Evolutionary conservation across 495 filamentous ascomycete genomes (phyloP), one percentile per base, ranked within the genome.

Genomic region (Podospora sp.): DNA sequence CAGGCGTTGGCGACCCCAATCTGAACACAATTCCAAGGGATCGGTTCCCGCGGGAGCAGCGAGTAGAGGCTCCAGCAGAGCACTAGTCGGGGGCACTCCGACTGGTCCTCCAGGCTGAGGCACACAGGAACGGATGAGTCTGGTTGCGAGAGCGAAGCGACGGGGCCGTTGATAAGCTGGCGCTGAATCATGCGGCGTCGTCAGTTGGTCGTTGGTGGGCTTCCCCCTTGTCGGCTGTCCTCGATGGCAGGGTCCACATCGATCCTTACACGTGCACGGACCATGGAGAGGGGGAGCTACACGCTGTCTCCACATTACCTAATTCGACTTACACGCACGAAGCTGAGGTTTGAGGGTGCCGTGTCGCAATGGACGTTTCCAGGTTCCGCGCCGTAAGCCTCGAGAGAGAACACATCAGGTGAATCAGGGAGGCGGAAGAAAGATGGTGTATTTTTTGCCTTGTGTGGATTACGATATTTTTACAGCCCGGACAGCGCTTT

Each of bases 101-200:
- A 46, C 40, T 46, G 40, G 21, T 56, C 52, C 22, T 56, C 21
- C 52, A 22, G 20, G 9, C 52, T 12, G 20, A 56, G 25, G 21
- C 21, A 27, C 3, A 56, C 52, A 27, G 52, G n/a, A 5, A 27
- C 21, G 52, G 52, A 12, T 56, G 21, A 24, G 52, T 20, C 9
- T 56, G 52, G 21, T 24, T 56, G 52, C 25, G 25, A 56, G 20
- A 8, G 29, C 29, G 29, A 33, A 8, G 29, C 29, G 29, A 33
- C 8, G 52, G 21, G 25, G 7, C 21, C 25, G 52, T 27, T 56
- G 25, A 24, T 56, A 27, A 24, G 52, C 21, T 22, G 25, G 52
- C 52, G 25, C 52, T 56, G 52, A 56, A 56, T 56, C 52, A 56
- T 56, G 25, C 52, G 52, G 40, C 40, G 40, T 56, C 21, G 52